Evolutionary conservation across 352 stramenopile genomes (phyloP), one percentile per base, ranked within the genome.

Genomic region (Phytophthora ramorum): DNA sequence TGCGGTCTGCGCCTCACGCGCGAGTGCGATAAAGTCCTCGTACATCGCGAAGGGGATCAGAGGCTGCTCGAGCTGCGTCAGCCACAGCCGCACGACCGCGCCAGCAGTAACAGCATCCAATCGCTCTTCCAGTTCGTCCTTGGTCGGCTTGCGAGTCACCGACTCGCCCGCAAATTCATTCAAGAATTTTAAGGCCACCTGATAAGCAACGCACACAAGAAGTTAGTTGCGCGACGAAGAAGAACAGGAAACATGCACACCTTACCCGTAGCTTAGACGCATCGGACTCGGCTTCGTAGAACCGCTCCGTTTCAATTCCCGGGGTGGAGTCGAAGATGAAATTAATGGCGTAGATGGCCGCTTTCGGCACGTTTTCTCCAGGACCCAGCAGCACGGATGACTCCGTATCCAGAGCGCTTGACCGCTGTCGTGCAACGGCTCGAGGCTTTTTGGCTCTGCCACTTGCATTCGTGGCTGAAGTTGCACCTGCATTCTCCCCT

Each of bases 311-410:
- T 63, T 95, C 86, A 43, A 95, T 92, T 3, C 86, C 86, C 34
- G 86, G 84, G 13, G 76, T 83, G 32, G 84, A 93, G 46, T 95
- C 79, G 55, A 91, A 93, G 41, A 95, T 95, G 60, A 90, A 95
- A 43, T 95, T 83, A 58, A 95, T 90, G 30, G 83, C 80, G 37
- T 76, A 76, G 14, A 83, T 68, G 38, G 90, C 70, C 3, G 83
- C 74, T 30, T 76, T 81, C 7, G 86, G 86, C 6, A 95, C 73
- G 19, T 62, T 58, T 26, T 93, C 83, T 13, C 72, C 67, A 2
- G 79, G 57, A 1, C 73, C 63, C 1, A 66, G 52, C 1, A 91
- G 26, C 22, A 94, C 77, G 2, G 70, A 53, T 2, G 59, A 87
- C 57, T 87, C 80, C 20, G 69, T 80, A 35, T 87, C 76, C 9